These are phyloP conservation scores for Rhizomucor miehei DNA, from an alignment of 371 early-diverging fungal genomes.

Conservation along the genomic window DNA sequence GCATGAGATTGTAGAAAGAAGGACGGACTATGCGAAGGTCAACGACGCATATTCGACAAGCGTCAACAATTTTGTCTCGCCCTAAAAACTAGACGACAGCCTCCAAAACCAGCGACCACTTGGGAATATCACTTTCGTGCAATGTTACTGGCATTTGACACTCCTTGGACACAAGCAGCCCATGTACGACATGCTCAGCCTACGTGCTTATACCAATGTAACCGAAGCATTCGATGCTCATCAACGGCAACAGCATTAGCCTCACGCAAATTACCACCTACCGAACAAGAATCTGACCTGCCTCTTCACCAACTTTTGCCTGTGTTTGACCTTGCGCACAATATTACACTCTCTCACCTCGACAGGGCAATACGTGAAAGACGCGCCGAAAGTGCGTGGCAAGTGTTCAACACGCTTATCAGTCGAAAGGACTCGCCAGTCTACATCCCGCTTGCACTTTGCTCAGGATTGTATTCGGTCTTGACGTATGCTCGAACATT, in stretches of 20 bases:
- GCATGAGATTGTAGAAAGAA: too few species aligned
- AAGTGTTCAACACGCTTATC: conserved; percentile 31
- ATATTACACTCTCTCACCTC: conserved; percentile 26
- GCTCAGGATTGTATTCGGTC: conserved; percentile 32
- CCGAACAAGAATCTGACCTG: conserved; percentile 1
- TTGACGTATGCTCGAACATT: conserved; percentile 28
- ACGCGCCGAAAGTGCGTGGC: conserved; percentile 43
- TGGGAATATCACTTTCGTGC: conserved; percentile 34
- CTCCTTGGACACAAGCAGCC: conserved; percentile 8
- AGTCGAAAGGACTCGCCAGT: conserved; percentile 13
- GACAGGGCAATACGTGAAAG: conserved; percentile 31
- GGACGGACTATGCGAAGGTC: conserved; percentile 34
- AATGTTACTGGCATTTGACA: conserved; percentile 25
- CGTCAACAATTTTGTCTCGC: conserved; percentile 28
- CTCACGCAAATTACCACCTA: conserved; percentile 5
- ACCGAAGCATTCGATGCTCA: neutral
- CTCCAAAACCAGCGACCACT: conserved; percentile 17
- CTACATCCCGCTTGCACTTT: conserved; percentile 25
- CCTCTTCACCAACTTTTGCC: conserved; percentile 4
- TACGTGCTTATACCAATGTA: neutral
- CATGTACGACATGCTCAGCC: conserved; percentile 1
- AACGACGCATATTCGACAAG: conserved; percentile 40
- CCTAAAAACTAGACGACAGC: conserved; percentile 13
- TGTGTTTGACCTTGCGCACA: conserved; percentile 18
- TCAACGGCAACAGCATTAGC: conserved; percentile 3